Base-by-base conservation (phyloP, 768 basidiomycete species). In the Aureoboletus auriporus region DNA sequence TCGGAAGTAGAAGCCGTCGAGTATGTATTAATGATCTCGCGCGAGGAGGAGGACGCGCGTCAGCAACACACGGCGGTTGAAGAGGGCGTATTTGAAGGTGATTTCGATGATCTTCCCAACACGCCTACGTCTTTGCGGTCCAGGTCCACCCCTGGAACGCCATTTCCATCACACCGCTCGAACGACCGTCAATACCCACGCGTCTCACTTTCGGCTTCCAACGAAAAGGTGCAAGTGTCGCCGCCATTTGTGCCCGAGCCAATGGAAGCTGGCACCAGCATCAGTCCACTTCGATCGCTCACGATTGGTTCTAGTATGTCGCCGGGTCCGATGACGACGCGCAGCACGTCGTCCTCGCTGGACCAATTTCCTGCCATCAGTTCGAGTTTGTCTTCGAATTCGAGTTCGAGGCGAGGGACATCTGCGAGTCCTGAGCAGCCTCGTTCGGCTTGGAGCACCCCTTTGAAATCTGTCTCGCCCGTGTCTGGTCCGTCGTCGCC, bases 1-100 rank as follows among this genome's bases (percentile, higher is more conserved):
- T 82, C 75, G 48, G 89, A 93, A 57, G 65, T 66, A 2, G 89
- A 89, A 57, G 87, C 84, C 1, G 69, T 92, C 26, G 85, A 89
- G 58, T 93, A 93, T 55, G 75, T 83, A 0, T 63, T 93, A 39
- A 92, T 92, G 88, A 75, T 92, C 54, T 91, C 88, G 53, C 80
- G 86, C 8, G 90, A 93, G 39, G 87, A 91, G 61, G 81, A 78
- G 35, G 64, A 44, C 47, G 46, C 48, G 33, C 45, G 55, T 46
- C 49, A 48, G 49, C 44, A 51, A 47, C 23, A 34, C 35, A 20
- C n/a, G 31, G 30, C 49, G 5, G n/a, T 62, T 6, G 78, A 80
- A 16, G 78, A 82, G 45, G 82, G 78, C 4, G 73, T 82, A 4
- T 83, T 82, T 50, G 77, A 78, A 47, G 75, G 68, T 16, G 78